Evolutionary conservation across 2,329 filamentous ascomycete genomes (phyloP).

Genomic region (Thelonectria olida): DNA sequence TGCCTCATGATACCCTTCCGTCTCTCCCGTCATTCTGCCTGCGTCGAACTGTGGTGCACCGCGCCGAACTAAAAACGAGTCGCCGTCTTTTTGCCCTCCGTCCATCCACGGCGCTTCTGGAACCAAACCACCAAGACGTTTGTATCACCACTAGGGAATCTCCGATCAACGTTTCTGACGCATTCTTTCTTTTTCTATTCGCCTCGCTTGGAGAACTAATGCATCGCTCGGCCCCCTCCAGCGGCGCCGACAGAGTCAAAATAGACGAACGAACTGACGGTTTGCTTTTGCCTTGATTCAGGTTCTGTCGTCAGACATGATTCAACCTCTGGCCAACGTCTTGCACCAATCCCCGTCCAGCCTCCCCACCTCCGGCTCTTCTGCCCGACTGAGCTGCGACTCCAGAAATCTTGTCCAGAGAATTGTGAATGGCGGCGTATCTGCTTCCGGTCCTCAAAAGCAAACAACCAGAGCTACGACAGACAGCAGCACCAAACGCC

Average conservation of each 20-base stretch:
- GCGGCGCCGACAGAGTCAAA: not conserved
- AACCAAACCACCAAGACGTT: not conserved
- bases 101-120: conserved; percentile 1
- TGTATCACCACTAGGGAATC: not conserved
- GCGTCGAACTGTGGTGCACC: not conserved
- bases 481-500: not conserved
- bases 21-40: not conserved
- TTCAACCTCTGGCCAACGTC: no score
- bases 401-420: conserved; percentile 5
- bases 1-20: conserved; percentile 2
- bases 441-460: conserved; percentile 5
- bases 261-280: not conserved
- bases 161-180: conserved; percentile 13
- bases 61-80: conserved; percentile 3
- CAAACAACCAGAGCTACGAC: conserved; percentile 6
- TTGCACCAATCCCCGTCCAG: conserved; percentile 6
- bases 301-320: conserved; percentile 6
- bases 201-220: not conserved
- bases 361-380: not conserved
- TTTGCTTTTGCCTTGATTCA: conserved; percentile 15
- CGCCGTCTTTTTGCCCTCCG: no score
- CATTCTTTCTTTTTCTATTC: conserved; percentile 11
- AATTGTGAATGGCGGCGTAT: not conserved
- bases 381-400: not conserved
- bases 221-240: not conserved